Percentiles rank a stretch among this genome's conserved stretches.
Evolutionary conservation across 1,284 basidiomycete species (phyloP).

Genomic region (Cryptococcus wingfieldii): DNA sequence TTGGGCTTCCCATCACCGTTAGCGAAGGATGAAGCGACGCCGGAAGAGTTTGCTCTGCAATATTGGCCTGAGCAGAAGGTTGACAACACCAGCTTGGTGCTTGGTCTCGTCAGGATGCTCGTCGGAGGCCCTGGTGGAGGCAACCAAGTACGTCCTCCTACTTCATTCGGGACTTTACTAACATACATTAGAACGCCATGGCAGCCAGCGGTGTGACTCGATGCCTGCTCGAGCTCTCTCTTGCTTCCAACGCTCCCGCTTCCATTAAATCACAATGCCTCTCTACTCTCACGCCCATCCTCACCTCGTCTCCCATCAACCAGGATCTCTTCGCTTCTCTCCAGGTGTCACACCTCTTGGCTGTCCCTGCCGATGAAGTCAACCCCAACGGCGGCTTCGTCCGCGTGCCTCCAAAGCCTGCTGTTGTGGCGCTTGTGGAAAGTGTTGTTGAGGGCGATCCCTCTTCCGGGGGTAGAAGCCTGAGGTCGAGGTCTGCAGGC

Average conservation of each 20-base stretch:
- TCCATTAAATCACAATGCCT: conserved; percentile 77
- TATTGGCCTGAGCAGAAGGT: conserved; percentile 93
- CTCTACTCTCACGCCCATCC: conserved; percentile 66
- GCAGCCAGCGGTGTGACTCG: conserved; percentile 63
- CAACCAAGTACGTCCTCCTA: conserved; percentile 50
- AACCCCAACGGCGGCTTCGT: conserved; percentile 49
- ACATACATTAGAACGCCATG: conserved; percentile 49
- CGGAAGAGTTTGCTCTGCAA: conserved; percentile 91
- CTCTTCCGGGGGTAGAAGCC: conserved; percentile 33
- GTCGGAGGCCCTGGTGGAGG: conserved; percentile 65
- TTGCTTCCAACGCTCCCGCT: conserved; percentile 88
- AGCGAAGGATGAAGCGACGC: conserved; percentile 60
- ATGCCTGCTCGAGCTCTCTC: conserved; percentile 77
- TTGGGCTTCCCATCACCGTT: conserved; percentile 78
- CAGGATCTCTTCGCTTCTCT: conserved; percentile 53
- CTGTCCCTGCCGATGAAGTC: conserved; percentile 47
- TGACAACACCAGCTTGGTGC: conserved; percentile 68
- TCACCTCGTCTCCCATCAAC: conserved; percentile 50
- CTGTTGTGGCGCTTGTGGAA: conserved; percentile 47
- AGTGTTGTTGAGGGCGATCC: conserved; percentile 44
- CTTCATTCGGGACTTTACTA: background rate
- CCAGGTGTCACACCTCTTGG: conserved; percentile 49
- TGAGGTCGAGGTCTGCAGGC: conserved; percentile 49
- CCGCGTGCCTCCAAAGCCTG: conserved; percentile 44
- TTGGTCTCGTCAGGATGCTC: conserved; percentile 65